Base-by-base conservation (phyloP, 1,284 basidiomycete species). In the Lignosus rhinocerotis region DNA sequence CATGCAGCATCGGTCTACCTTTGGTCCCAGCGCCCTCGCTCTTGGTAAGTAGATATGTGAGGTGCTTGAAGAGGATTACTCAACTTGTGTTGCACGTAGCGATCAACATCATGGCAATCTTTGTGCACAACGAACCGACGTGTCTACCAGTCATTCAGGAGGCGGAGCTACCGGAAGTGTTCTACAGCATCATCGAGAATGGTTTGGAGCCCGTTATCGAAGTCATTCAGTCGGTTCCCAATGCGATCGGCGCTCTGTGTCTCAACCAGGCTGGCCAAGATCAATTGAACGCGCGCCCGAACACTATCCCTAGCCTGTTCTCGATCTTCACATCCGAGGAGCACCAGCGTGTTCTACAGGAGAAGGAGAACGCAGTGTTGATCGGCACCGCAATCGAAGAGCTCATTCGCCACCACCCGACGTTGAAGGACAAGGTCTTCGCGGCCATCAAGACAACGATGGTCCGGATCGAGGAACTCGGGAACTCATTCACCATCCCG, bases 111-210 rank as follows among this genome's bases (percentile, higher is more conserved):
- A 95, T 98, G 89, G 89, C 96, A 6, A 96, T 95, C 0, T 98
- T 99, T 73, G 90, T 99, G 16, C 96, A 99, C 80, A 99, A 98
- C 69, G 97, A 99, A 75, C 97, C 97, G 10, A 98, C 96, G 0
- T 97, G 94, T 12, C 79, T 99, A 56, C 78, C 86, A 1, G 91
- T 96, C 52, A 88, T 99, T 39, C 97, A 99, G 74, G 97, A 99
- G 74, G 84, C 88, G 49, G 87, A 90, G 30, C 75, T 99, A 2
- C 97, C 97, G 0, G 93, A 96, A 69, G 84, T 88, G 0, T 93
- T 99, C 65, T 97, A 96, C 73, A 82, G 84, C 56, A 84, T 90
- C 6, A 85, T 99, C 54, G 94, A 96, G 73, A 78, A 80, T 39
- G 90, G 90, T 14, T 83, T 98, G 50, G 95, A 98, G 63, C 86